Conservation (phyloP, 2,329 filamentous ascomycete species). For the Colletotrichum somersetense region DNA sequence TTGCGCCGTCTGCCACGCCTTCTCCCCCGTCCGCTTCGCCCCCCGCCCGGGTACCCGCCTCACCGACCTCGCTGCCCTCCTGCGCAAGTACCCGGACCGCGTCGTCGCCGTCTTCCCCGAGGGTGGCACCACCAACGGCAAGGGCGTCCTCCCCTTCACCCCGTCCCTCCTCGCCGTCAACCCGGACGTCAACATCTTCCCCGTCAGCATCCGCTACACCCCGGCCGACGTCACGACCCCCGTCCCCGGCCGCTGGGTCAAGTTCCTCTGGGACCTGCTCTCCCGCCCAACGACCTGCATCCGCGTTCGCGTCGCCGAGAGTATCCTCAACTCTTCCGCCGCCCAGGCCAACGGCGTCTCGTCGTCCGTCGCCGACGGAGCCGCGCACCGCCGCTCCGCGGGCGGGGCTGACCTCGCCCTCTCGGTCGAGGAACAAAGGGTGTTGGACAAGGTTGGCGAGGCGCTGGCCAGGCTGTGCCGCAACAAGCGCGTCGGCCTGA, state of each 20-base stretch:
- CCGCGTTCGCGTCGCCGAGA: constrained; percentile 88
- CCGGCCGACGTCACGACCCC: constrained; percentile 92
- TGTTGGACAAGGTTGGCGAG: constrained; percentile 85
- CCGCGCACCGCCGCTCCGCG: constrained; percentile 46
- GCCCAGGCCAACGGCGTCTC: constrained; percentile 53
- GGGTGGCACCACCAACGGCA: constrained; percentile 93
- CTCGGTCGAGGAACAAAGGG: constrained; percentile 72
- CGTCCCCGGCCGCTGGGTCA: constrained; percentile 77
- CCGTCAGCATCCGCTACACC: constrained; percentile 89
- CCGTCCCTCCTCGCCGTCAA: constrained; percentile 79
- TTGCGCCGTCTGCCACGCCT: constrained; percentile 79
- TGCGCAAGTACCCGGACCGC: constrained; percentile 77
- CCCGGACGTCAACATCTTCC: constrained; percentile 82
- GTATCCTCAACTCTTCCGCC: constrained; percentile 67
- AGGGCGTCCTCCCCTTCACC: constrained; percentile 87
- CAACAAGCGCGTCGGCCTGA: constrained; percentile 89
- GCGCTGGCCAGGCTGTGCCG: constrained; percentile 87
- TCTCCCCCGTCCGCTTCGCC: constrained; percentile 68
- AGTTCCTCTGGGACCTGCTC: constrained; percentile 88
- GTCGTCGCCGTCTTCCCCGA: constrained; percentile 92
- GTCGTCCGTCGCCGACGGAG: constrained; percentile 44
- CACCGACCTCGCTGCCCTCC: constrained; percentile 72
- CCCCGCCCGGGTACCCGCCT: constrained; percentile 63
- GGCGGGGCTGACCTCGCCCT: constrained; percentile 47
- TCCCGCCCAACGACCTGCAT: constrained; percentile 90